Base-by-base conservation (phyloP, 73 alveolate species). In the Paramecium octaurelia region DNA sequence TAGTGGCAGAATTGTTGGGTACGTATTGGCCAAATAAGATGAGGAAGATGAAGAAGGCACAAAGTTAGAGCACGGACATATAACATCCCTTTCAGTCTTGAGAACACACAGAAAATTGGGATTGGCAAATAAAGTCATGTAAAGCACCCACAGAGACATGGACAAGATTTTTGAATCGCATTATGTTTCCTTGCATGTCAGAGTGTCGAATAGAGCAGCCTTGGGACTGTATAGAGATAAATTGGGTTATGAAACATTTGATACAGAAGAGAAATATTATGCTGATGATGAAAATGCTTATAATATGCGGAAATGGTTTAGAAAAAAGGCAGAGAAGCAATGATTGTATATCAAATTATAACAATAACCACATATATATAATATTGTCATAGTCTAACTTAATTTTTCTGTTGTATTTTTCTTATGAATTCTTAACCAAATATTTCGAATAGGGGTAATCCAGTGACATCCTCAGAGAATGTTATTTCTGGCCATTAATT, bases 281-380 rank as follows among this genome's bases (percentile, higher is more conserved):
- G 99, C 99, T 23, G 99, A 98, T 92, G 98, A 96, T 1, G 99
- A 98, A 84, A 99, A 98, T 93, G 99, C 99, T n/a, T 95, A 92
- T 60, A 98, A 97, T 91, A 98, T 98, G 99, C 93, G 98, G 24
- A 96, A 97, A 86, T 93, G 85, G 95, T 97, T 97, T 88, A 92
- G 94, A 60, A 75, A 75, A 40, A 75, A 75, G 10, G 1, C 34
- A 54, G 69, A 54, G 8, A 54, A 54, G 8, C 8, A 54, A 54
- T 54, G 69, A 54, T n/a, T 54, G 3, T 16, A n/a, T 54, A 54
- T 54, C 69, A 54, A 18, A 54, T 54, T 48, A 48, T 14, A 48
- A 16, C 8, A 48, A 48, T 48, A 12, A 48, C 27, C 24, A 54
- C 18, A 54, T 54, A 54, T 54, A 18, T 7, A 54, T 54, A 10